These are phyloP conservation scores for Incumbomyces lentus DNA, from an alignment of 2,329 filamentous ascomycete genomes.

Conservation along the genomic window DNA sequence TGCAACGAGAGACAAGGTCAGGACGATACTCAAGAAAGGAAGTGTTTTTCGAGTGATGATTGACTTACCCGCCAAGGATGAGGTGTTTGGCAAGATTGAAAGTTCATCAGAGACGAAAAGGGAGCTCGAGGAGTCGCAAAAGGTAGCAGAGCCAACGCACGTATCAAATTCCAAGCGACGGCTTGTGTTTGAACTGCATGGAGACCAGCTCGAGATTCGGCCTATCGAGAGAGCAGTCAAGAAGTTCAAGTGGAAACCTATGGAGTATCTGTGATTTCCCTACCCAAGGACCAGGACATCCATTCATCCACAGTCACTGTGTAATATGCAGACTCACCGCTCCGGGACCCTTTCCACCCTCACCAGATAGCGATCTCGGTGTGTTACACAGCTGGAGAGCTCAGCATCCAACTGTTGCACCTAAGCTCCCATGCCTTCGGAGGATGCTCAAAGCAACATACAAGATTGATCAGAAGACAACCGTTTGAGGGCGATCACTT, in stretches of 20 bases:
- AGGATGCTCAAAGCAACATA: no score
- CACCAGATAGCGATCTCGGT: no score
- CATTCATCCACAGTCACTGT: no score
- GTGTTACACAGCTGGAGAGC: no score
- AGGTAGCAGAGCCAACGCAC: not conserved
- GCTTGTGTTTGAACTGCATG: slow-evolving; percentile 74
- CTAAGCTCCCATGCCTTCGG: no score
- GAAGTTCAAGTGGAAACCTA: slow-evolving; percentile 81
- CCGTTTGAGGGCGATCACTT: no score
- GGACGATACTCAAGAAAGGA: slow-evolving; percentile 72
- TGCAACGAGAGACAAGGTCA: slow-evolving; percentile 6
- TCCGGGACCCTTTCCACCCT: no score
- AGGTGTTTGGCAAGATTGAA: slow-evolving; percentile 5
- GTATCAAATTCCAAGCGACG: slow-evolving; percentile 25
- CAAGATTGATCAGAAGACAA: no score
- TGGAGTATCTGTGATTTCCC: slow-evolving; percentile 47
- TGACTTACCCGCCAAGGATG: slow-evolving; percentile 31
- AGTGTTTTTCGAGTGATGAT: slow-evolving; percentile 73
- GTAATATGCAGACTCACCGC: no score
- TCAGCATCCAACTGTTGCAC: no score
- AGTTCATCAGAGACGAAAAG: slow-evolving; percentile 4
- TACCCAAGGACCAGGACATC: no score
- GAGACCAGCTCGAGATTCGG: slow-evolving; percentile 74
- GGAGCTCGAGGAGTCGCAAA: slow-evolving; percentile 1
- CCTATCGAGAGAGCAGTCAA: slow-evolving; percentile 77